phyloP scores from a whole-genome alignment of 2,329 filamentous ascomycete genomes.

The Lasiodiplodia sp. region DNA sequence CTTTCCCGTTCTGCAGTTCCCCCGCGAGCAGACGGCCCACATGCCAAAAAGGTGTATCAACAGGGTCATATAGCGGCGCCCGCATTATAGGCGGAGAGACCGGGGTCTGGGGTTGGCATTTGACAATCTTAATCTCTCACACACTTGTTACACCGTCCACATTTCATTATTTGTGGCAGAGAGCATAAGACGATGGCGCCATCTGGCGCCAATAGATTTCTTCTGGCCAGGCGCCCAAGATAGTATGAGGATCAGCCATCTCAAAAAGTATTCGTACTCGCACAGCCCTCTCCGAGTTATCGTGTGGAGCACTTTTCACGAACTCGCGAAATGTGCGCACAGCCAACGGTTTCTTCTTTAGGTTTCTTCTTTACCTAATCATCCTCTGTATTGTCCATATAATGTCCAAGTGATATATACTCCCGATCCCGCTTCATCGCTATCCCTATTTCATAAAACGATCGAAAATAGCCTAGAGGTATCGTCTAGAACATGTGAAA shows the following conservation, averaged over 20 bases:
- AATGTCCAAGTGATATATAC: not conserved
- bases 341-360: too few species aligned
- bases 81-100: not conserved
- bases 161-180: not conserved
- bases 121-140: not conserved
- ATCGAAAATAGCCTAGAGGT: not conserved
- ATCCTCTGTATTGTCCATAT: not conserved
- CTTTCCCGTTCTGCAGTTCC: not conserved
- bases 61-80: not conserved
- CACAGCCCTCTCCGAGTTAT: not conserved
- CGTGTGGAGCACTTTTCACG: too few species aligned
- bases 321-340: too few species aligned
- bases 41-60: not conserved
- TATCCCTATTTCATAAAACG: not conserved
- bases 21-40: not conserved
- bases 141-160: not conserved
- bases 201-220: not conserved
- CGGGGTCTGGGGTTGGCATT: not conserved
- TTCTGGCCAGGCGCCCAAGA: not conserved
- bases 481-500: conserved; percentile 21
- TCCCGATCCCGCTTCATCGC: not conserved
- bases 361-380: not conserved
- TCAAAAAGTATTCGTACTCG: not conserved
- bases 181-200: not conserved
- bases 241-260: not conserved